phyloP scores from a whole-genome alignment of 2,329 filamentous ascomycete genomes.

The Zalaria obscura region DNA sequence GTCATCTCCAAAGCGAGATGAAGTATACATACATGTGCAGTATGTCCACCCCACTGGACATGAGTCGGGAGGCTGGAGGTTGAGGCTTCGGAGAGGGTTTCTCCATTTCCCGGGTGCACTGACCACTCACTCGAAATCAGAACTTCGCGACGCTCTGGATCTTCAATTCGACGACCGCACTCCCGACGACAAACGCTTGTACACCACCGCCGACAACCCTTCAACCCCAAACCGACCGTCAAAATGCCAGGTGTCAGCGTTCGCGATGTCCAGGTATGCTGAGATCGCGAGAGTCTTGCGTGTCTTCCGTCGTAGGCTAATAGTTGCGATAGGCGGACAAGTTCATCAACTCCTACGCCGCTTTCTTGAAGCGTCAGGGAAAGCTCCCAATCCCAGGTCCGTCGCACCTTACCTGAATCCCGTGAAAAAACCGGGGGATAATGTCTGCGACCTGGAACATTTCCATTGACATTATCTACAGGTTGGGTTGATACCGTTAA shows the following conservation, averaged over 20 bases:
- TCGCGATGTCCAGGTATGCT: slow-evolving; percentile 73
- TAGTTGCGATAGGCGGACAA: slow-evolving; percentile 53
- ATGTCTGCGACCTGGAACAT: slow-evolving; percentile 8
- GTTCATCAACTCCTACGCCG: slow-evolving; percentile 76
- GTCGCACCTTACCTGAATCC: slow-evolving; percentile 38
- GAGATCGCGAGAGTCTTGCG: neutral
- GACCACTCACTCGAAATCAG: too few species aligned
- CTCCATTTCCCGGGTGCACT: too few species aligned
- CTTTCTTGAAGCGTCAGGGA: slow-evolving; percentile 87
- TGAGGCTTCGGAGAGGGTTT: too few species aligned
- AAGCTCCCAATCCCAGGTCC: slow-evolving; percentile 82
- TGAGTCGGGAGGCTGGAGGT: too few species aligned
- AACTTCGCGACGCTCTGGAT: too few species aligned
- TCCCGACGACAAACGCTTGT: too few species aligned
- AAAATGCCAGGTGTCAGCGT: slow-evolving; percentile 73
- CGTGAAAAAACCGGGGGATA: slow-evolving; percentile 35
- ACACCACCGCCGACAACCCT: slow-evolving; percentile 5
- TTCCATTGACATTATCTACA: slow-evolving; percentile 40
- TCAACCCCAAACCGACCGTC: slow-evolving; percentile 31
- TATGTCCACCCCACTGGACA: too few species aligned
- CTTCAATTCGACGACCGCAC: too few species aligned
- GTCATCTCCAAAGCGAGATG: too few species aligned
- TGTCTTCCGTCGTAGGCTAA: slow-evolving; percentile 1
- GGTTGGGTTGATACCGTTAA: slow-evolving; percentile 99
- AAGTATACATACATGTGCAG: too few species aligned